A percentile compares a stretch with the other conserved stretches of the same genome.
These are phyloP conservation scores for Panicum miliaceum DNA, from an alignment of 176 grass and related monocot species.

Conservation along the genomic window DNA sequence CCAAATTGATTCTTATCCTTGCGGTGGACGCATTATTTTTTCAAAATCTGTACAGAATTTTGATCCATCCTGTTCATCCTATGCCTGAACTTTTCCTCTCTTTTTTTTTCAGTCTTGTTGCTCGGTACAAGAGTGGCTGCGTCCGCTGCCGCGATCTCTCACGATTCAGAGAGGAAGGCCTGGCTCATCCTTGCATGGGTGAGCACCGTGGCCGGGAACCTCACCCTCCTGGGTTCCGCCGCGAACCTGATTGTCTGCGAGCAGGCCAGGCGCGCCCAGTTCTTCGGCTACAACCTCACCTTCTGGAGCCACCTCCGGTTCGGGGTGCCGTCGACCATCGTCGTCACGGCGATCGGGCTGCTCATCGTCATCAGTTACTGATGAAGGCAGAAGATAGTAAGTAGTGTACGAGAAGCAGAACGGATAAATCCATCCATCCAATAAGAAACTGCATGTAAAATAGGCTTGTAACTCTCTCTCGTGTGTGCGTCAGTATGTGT, in stretches of 20 bases:
- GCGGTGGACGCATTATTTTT: too few relatives aligned
- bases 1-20: neutral
- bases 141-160: constrained; percentile 75
- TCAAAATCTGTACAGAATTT: neutral
- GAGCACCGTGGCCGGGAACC: constrained; percentile 93
- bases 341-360: constrained; percentile 80
- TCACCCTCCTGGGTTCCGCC: constrained; percentile 84
- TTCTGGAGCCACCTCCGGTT: constrained; percentile 88
- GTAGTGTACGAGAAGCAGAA: constrained; percentile 18
- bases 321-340: constrained; percentile 80
- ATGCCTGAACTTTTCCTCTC: neutral
- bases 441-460: constrained; percentile 52
- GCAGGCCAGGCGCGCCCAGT: constrained; percentile 76
- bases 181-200: constrained; percentile 93
- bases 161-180: constrained; percentile 67
- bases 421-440: constrained; percentile 26
- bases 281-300: constrained; percentile 84
- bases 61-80: neutral
- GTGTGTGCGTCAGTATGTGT: neutral
- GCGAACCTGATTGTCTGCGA: constrained; percentile 98
- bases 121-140: constrained; percentile 86
- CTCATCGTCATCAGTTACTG: constrained; percentile 68
- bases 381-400: constrained; percentile 25
- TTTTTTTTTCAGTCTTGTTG: constrained; percentile 68
- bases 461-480: constrained; percentile 34